Conservation (phyloP, 2,329 filamentous ascomycete genomes). For the Colletotrichum graminicola region DNA sequence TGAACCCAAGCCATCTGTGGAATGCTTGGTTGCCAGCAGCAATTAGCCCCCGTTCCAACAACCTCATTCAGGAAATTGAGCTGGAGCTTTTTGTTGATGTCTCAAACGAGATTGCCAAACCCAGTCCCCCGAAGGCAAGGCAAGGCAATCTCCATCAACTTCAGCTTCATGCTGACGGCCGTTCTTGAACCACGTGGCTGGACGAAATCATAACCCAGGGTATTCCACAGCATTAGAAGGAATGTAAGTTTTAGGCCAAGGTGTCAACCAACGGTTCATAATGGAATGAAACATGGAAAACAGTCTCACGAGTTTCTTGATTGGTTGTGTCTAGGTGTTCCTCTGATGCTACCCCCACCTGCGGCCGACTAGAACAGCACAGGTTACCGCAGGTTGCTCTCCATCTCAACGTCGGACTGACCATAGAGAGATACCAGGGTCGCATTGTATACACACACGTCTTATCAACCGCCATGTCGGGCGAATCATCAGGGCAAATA, state of each 20-base stretch:
- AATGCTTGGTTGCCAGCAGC: slow-evolving; percentile 33
- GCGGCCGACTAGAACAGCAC: neutral
- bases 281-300: neutral
- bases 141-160: neutral
- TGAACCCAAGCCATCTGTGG: neutral
- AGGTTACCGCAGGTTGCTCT: neutral
- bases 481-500: neutral
- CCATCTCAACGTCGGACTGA: too few relatives aligned
- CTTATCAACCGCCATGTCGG: neutral
- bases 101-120: neutral
- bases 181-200: slow-evolving; percentile 15
- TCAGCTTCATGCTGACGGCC: neutral
- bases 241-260: neutral
- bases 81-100: slow-evolving; percentile 26
- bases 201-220: too few relatives aligned
- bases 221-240: neutral
- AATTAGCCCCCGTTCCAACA: slow-evolving; percentile 31
- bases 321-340: too few relatives aligned
- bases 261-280: too few relatives aligned
- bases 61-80: neutral
- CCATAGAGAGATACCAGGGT: neutral
- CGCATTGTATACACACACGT: neutral
- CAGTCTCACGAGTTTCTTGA: neutral
- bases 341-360: neutral
- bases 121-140: neutral